Conservation (phyloP, 768 basidiomycete species). For the Gloeophyllum trabeum region DNA sequence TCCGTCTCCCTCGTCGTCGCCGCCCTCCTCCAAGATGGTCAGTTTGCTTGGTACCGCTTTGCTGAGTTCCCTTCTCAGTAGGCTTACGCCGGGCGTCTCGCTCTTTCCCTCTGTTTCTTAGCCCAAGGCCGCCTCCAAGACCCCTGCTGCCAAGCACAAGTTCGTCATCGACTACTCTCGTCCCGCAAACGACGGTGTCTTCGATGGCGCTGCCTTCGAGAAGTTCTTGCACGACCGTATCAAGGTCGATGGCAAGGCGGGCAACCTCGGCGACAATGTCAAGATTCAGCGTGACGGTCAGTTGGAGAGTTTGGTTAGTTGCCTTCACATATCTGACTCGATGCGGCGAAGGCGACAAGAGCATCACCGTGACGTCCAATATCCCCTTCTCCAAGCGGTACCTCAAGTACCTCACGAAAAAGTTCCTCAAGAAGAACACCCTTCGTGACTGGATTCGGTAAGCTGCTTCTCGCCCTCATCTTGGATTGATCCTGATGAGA, state of each 20-base stretch:
- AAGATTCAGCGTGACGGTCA: conserved; percentile 81
- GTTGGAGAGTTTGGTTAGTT: conserved; percentile 16
- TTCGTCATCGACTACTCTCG: conserved; percentile 82
- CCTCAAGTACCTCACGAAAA: conserved; percentile 98
- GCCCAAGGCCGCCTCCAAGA: conserved; percentile 51
- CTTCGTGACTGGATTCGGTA: conserved; percentile 95
- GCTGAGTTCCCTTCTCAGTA: conserved; percentile 91
- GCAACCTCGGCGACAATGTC: conserved; percentile 84
- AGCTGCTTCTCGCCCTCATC: conserved; percentile 8
- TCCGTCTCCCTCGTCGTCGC: conserved; percentile 7
- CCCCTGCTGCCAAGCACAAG: conserved; percentile 52
- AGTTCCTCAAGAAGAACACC: conserved; percentile 96
- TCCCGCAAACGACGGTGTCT: conserved; percentile 56
- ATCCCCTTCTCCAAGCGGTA: conserved; percentile 95
- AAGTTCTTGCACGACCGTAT: conserved; percentile 93
- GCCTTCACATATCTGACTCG: background rate
- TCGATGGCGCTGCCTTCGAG: conserved; percentile 56
- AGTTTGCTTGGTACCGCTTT: conserved; percentile 69
- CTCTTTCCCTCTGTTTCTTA: conserved; percentile 23
- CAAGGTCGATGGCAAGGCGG: conserved; percentile 87
- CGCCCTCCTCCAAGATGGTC: conserved; percentile 45
- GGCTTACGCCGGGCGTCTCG: conserved; percentile 45
- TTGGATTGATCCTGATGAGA: conserved; percentile 3
- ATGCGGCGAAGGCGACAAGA: conserved; percentile 47
- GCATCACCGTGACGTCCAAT: conserved; percentile 75